Evolutionary conservation across 2,329 filamentous ascomycete species (phyloP).

Genomic region (Helotiales sp.): DNA sequence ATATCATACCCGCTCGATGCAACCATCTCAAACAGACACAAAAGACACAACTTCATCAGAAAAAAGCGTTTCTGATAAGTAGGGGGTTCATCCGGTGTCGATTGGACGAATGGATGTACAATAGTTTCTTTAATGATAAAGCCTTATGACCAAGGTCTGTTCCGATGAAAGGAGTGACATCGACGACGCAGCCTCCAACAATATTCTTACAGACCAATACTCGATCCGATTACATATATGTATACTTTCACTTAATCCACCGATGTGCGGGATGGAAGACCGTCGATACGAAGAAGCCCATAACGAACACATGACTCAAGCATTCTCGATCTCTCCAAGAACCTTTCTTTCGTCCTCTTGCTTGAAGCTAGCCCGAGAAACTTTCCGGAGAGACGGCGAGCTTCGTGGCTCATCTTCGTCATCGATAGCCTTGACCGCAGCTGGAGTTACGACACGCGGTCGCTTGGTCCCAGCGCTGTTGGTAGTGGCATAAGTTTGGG

Average conservation of each 20-base stretch:
- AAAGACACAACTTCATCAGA: neutral
- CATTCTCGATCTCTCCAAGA: conserved; percentile 29
- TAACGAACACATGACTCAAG: conserved; percentile 3
- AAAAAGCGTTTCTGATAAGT: neutral
- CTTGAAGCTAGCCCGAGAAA: conserved; percentile 20
- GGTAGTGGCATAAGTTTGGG: conserved; percentile 22
- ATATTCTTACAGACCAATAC: neutral
- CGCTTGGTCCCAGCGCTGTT: conserved; percentile 41
- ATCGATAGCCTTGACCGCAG: conserved; percentile 46
- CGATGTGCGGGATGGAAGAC: neutral
- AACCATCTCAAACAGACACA: conserved; percentile 11
- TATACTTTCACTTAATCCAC: neutral
- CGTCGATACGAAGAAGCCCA: neutral
- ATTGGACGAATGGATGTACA: neutral
- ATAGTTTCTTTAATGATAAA: conserved; percentile 3
- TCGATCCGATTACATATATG: neutral
- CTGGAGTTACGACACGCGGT: conserved; percentile 47
- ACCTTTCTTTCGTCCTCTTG: conserved; percentile 21
- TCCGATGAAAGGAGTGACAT: neutral
- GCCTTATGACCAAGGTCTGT: neutral
- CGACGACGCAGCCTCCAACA: neutral
- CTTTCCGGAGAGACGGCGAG: conserved; percentile 29
- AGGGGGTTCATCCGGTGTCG: neutral
- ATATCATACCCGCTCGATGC: conserved; percentile 29
- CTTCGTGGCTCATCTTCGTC: conserved; percentile 47